A percentile compares a stretch with the other conserved stretches of the same genome.
These are phyloP conservation scores for Backusella macrospora DNA, from an alignment of 192 early-diverging fungal species.

Conservation along the genomic window DNA sequence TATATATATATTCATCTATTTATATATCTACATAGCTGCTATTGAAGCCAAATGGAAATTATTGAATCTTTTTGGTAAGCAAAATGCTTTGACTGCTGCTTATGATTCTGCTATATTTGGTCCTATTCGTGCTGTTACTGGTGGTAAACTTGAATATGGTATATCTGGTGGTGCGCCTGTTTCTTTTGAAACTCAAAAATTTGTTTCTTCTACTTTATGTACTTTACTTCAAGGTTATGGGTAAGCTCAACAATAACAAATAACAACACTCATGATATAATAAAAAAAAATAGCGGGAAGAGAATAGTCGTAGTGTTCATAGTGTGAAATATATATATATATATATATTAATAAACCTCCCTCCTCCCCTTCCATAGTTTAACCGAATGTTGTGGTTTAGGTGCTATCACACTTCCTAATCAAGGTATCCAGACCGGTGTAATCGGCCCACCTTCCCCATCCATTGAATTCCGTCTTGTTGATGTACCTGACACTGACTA, in stretches of 20 bases:
- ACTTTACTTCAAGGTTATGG: constrained; percentile 74
- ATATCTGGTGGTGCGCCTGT: constrained; percentile 78
- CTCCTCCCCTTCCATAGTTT: constrained; percentile 35
- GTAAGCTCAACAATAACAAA: constrained; percentile 9
- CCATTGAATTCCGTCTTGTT: constrained; percentile 64
- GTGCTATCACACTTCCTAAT: constrained; percentile 45
- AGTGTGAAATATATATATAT: too few relatives aligned
- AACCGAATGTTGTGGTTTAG: constrained; percentile 69
- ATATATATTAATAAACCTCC: neutral
- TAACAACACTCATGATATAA: neutral
- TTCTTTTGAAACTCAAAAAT: constrained; percentile 74
- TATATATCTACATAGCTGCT: constrained; percentile 38
- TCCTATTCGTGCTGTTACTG: constrained; percentile 60
- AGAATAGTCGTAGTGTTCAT: too few relatives aligned
- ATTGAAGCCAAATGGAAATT: constrained; percentile 56
- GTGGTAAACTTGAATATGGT: constrained; percentile 64
- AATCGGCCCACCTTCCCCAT: constrained; percentile 68
- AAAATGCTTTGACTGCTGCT: constrained; percentile 54
- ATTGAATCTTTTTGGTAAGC: constrained; percentile 46
- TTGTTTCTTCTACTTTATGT: constrained; percentile 65
- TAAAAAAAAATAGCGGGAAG: neutral
- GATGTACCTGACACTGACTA: constrained; percentile 60
- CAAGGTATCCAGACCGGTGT: constrained; percentile 46
- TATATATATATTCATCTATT: neutral
- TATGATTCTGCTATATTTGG: constrained; percentile 64